Percentiles rank a stretch among this genome's conserved stretches.
phyloP scores from a whole-genome alignment of 768 basidiomycete species.

The Auriscalpium orientale region DNA sequence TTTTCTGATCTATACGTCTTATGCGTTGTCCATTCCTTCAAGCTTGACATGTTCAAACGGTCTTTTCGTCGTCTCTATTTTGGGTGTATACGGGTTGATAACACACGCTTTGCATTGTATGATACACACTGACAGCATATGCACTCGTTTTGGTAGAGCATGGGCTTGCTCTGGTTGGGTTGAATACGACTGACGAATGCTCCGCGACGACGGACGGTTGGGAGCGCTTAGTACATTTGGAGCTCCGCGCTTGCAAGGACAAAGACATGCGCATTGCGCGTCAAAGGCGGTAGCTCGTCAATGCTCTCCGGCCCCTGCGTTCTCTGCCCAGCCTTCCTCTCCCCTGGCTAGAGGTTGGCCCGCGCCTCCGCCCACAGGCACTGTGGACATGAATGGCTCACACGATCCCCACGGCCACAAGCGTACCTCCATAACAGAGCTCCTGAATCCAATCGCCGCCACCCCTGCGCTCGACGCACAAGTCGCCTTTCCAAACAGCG shows the following conservation, averaged over 20 bases:
- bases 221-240: not conserved
- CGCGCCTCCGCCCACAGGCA: not conserved
- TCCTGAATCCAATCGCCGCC: slow-evolving; percentile 41
- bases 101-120: not conserved
- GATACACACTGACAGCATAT: not conserved
- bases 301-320: no score
- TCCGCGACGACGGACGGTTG: no score
- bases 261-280: not conserved
- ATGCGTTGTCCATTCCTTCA: not conserved
- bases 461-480: slow-evolving; percentile 21
- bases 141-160: slow-evolving; percentile 6
- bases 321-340: not conserved
- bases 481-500: slow-evolving; percentile 3
- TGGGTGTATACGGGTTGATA: not conserved
- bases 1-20: slow-evolving; percentile 6
- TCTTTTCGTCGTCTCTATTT: slow-evolving; percentile 3
- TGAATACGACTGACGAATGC: not conserved
- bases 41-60: not conserved
- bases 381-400: slow-evolving; percentile 29
- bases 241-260: slow-evolving; percentile 3
- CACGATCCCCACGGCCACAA: slow-evolving; percentile 35
- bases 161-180: not conserved
- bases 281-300: not conserved
- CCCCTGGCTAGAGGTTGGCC: not conserved
- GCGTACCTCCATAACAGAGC: slow-evolving; percentile 43